Conservation (phyloP, 148 eudicot genomes). For the Fagopyrum tataricum region DNA sequence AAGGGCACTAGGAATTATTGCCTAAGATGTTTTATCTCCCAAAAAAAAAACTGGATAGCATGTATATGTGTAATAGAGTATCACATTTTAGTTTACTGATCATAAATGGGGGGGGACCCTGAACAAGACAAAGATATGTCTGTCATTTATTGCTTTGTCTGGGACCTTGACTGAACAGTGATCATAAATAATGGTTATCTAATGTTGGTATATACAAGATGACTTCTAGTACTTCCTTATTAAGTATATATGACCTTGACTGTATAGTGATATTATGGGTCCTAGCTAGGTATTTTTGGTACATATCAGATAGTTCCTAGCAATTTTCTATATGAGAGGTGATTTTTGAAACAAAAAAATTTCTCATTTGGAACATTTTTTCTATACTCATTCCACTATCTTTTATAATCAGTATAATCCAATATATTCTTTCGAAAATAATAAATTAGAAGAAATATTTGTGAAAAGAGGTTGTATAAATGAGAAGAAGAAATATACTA, state of each 20-base stretch:
- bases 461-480: too few relatives aligned
- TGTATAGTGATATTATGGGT: not conserved
- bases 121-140: not conserved
- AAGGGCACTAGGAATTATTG: not conserved
- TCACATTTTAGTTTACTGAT: not conserved
- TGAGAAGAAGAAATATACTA: too few relatives aligned
- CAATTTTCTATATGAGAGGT: not conserved
- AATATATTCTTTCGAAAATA: not conserved
- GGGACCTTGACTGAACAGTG: not conserved
- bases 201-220: not conserved
- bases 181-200: not conserved
- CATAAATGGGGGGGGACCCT: constrained; percentile 1
- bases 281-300: not conserved
- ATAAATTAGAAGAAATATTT: too few relatives aligned
- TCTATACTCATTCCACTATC: not conserved
- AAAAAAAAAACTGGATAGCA: not conserved
- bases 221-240: not conserved
- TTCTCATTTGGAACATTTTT: not conserved
- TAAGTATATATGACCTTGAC: not conserved
- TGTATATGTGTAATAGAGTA: not conserved
- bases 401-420: not conserved
- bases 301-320: not conserved
- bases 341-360: not conserved
- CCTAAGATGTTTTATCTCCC: not conserved
- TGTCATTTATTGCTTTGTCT: not conserved